These are phyloP conservation scores for Casuarina glauca DNA, from an alignment of 306 rosid genomes.

Conservation along the genomic window DNA sequence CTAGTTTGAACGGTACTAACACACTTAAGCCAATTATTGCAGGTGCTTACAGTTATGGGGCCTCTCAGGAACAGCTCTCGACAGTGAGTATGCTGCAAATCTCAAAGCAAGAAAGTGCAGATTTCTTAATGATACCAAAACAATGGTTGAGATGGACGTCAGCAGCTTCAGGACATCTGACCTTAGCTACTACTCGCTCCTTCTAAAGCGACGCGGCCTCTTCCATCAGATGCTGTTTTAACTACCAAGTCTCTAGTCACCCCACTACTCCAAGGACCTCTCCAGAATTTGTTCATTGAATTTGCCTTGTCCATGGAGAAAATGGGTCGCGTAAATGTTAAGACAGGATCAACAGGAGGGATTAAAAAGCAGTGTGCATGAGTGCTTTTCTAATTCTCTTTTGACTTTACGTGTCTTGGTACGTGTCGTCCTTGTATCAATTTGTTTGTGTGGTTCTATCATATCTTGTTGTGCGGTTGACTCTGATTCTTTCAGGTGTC, in stretches of 20 bases:
- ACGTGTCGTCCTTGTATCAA: background rate
- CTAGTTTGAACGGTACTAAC: constrained; percentile 15
- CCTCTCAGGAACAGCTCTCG: constrained; percentile 75
- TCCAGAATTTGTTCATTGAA: constrained; percentile 50
- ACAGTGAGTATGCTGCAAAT: constrained; percentile 70
- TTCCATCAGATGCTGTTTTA: constrained; percentile 79
- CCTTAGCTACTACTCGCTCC: constrained; percentile 54
- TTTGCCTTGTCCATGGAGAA: constrained; percentile 72
- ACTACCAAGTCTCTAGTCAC: constrained; percentile 44
- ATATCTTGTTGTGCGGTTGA: background rate
- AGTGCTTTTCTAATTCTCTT: background rate
- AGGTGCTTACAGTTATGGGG: too few relatives aligned
- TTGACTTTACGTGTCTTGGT: background rate
- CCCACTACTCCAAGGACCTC: constrained; percentile 53
- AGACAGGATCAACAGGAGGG: constrained; percentile 77
- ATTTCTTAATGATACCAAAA: constrained; percentile 48
- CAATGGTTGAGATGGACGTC: constrained; percentile 81
- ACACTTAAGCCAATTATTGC: too few relatives aligned
- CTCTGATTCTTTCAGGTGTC: too few relatives aligned
- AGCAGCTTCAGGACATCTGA: constrained; percentile 85
- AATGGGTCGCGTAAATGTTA: constrained; percentile 64
- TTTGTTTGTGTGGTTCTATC: background rate
- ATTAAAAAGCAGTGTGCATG: constrained; percentile 77
- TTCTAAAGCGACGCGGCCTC: constrained; percentile 71
- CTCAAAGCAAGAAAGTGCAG: constrained; percentile 75